phyloP scores from a whole-genome alignment of 1,284 basidiomycete species.

The Cryptococcus deneoformans region DNA sequence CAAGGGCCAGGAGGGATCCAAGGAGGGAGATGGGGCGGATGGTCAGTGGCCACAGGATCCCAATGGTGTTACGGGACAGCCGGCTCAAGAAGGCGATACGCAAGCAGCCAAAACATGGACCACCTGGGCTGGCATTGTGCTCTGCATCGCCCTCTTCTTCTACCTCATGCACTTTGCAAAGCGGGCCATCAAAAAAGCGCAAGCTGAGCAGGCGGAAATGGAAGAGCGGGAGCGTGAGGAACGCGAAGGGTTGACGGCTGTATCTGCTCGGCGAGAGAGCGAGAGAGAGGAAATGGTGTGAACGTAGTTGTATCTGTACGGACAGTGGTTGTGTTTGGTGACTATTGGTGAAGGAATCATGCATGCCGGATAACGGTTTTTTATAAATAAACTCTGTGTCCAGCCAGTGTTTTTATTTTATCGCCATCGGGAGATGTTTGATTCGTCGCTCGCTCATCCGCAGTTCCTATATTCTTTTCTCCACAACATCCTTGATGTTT shows the following conservation, averaged over 20 bases:
- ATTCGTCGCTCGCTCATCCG: neutral
- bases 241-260: neutral
- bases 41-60: conserved; percentile 7
- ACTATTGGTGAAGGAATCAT: too few relatives aligned
- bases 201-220: conserved; percentile 25
- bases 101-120: conserved; percentile 33
- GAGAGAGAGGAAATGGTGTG: neutral
- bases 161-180: conserved; percentile 53
- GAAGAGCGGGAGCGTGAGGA: conserved; percentile 12
- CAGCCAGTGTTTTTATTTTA: too few relatives aligned
- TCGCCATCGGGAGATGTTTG: too few relatives aligned
- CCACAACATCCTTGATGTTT: neutral
- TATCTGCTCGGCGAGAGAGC: neutral
- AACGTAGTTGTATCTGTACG: neutral
- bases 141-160: conserved; percentile 52
- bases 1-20: neutral
- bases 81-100: conserved; percentile 15
- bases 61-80: neutral
- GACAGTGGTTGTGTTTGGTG: neutral
- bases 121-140: conserved; percentile 40
- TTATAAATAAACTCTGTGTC: neutral
- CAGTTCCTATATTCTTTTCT: neutral
- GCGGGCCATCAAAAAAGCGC: conserved; percentile 41
- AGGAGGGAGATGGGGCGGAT: neutral
- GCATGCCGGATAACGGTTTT: too few relatives aligned